These are phyloP conservation scores for Chaetomium cochliodes DNA, from an alignment of 495 filamentous ascomycete genomes.

Conservation along the genomic window DNA sequence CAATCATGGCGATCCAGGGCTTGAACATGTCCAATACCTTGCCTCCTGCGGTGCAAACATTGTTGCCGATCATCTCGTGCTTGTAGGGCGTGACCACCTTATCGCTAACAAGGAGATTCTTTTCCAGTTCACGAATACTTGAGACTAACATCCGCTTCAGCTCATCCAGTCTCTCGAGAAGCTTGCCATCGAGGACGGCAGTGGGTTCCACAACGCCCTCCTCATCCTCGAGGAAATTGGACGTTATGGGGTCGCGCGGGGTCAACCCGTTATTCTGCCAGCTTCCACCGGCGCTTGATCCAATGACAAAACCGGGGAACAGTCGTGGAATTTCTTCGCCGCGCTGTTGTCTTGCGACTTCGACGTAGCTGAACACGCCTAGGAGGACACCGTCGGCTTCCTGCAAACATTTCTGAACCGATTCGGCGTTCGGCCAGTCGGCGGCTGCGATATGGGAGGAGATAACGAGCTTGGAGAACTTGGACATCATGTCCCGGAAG, in stretches of 20 bases:
- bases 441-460: conserved; percentile 97
- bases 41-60: conserved; percentile 67
- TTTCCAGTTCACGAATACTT: conserved; percentile 80
- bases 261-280: conserved; percentile 91
- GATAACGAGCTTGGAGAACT: conserved; percentile 95
- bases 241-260: conserved; percentile 62
- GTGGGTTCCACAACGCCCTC: conserved; percentile 73
- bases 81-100: conserved; percentile 70
- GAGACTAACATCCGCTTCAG: conserved; percentile 75
- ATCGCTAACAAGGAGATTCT: conserved; percentile 69
- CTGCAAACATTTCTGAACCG: conserved; percentile 86
- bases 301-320: conserved; percentile 85
- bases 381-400: conserved; percentile 94
- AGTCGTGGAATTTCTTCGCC: conserved; percentile 87
- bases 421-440: conserved; percentile 85
- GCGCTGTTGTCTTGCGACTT: conserved; percentile 87
- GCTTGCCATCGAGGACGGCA: conserved; percentile 65
- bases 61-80: conserved; percentile 72
- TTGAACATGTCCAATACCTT: conserved; percentile 82
- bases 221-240: conserved; percentile 82
- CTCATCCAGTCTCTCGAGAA: conserved; percentile 83
- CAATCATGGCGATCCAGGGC: conserved; percentile 81
- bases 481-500: conserved; percentile 99
- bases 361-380: conserved; percentile 92
- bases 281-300: conserved; percentile 75